These are phyloP conservation scores for Oryza officinalis DNA, from an alignment of 176 grass and related monocot species.

Conservation along the genomic window DNA sequence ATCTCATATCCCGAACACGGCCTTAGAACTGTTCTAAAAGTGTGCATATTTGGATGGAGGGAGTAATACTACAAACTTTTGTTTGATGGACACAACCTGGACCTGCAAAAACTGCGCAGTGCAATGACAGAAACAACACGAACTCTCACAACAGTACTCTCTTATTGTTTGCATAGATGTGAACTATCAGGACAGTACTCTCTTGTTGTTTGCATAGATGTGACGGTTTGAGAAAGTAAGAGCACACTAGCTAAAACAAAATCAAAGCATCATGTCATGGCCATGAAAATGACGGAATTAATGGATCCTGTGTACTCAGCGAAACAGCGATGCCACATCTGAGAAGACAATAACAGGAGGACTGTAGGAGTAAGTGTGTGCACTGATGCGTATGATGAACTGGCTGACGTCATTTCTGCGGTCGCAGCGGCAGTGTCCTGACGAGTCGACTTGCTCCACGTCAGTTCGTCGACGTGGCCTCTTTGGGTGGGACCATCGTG, in stretches of 20 bases:
- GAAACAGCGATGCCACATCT: neutral
- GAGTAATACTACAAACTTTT: constrained; percentile 43
- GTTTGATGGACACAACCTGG: constrained; percentile 45
- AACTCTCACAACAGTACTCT: neutral
- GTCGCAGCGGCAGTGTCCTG: neutral
- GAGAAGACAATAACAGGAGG: neutral
- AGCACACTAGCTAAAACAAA: neutral
- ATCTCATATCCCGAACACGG: too few species aligned
- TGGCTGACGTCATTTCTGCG: neutral
- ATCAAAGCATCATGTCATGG: neutral
- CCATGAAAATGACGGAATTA: neutral
- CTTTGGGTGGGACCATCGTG: too few species aligned
- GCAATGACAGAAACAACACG: neutral
- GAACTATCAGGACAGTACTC: neutral
- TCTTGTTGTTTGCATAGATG: neutral
- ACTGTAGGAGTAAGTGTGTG: neutral
- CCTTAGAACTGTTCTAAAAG: too few species aligned
- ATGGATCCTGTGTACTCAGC: neutral
- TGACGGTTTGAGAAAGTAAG: neutral
- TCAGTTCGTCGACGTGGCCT: neutral
- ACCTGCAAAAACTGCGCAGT: constrained; percentile 30
- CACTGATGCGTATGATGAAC: neutral
- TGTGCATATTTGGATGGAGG: too few species aligned
- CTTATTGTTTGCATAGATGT: neutral
- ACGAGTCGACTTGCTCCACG: neutral